Conservation (phyloP, 345 rosid genomes). For the Lagerstroemia speciosa region DNA sequence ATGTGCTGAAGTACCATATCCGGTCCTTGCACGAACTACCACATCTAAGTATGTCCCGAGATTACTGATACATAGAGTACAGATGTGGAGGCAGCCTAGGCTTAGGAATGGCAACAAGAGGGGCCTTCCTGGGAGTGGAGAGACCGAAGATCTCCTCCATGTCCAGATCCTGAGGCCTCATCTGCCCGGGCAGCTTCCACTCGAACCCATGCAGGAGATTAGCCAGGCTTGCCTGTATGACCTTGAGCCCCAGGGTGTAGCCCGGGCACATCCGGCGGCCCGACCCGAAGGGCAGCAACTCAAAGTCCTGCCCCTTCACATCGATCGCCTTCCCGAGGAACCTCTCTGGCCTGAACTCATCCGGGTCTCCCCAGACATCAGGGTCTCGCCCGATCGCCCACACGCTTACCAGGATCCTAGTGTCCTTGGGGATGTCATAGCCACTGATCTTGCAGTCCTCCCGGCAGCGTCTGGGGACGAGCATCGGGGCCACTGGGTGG, state of each 20-base stretch:
- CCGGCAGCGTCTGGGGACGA: constrained; percentile 34
- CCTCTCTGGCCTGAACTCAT: constrained; percentile 33
- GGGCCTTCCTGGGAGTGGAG: constrained; percentile 10
- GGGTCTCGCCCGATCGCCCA: constrained; percentile 64
- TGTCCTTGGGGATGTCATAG: constrained; percentile 38
- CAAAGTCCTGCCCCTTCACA: constrained; percentile 31
- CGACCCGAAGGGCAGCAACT: constrained; percentile 40
- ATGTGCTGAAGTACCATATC: too few relatives aligned
- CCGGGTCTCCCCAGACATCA: constrained; percentile 37
- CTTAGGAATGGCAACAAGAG: constrained; percentile 1
- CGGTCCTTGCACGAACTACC: too few relatives aligned
- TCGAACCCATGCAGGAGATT: constrained; percentile 14
- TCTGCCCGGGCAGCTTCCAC: constrained; percentile 7
- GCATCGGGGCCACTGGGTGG: constrained; percentile 33
- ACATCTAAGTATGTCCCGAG: too few relatives aligned
- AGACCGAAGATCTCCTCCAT: constrained; percentile 15
- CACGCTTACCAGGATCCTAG: constrained; percentile 31
- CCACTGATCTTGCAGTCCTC: constrained; percentile 33
- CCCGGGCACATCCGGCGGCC: constrained; percentile 35
- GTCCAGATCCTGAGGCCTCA: constrained; percentile 4
- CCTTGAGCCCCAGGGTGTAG: constrained; percentile 15
- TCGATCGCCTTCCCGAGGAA: constrained; percentile 13
- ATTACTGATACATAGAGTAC: too few relatives aligned
- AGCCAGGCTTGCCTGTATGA: constrained; percentile 9
- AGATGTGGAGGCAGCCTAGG: constrained; percentile 12